phyloP scores from a whole-genome alignment of 2,329 filamentous ascomycete species.

The Fusarium xylarioides region DNA sequence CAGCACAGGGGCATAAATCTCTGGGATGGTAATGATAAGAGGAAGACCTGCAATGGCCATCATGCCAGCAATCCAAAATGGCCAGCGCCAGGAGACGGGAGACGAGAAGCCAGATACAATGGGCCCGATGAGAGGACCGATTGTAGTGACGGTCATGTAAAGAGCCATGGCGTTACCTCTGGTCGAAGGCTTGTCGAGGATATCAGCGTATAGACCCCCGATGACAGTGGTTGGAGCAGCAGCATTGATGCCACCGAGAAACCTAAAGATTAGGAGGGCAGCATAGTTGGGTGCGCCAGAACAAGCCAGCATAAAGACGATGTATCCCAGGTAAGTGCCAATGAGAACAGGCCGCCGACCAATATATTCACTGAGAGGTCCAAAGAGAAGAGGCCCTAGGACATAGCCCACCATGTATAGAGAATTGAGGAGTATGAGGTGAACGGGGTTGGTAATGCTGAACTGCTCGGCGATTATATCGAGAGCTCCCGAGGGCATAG shows the following conservation, averaged over 20 bases:
- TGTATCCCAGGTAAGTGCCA: constrained; percentile 47
- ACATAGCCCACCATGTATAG: constrained; percentile 50
- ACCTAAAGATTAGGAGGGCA: constrained; percentile 54
- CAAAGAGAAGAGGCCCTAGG: constrained; percentile 47
- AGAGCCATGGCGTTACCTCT: constrained; percentile 47
- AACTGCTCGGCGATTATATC: constrained; percentile 46
- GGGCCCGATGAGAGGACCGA: constrained; percentile 56
- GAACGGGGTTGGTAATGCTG: constrained; percentile 35
- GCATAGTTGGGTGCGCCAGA: constrained; percentile 55
- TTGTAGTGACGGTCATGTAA: constrained; percentile 49
- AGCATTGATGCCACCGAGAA: constrained; percentile 46
- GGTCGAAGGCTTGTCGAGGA: constrained; percentile 45
- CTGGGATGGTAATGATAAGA: constrained; percentile 51
- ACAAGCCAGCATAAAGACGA: constrained; percentile 47
- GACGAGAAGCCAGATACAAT: constrained; percentile 62
- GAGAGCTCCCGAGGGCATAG: constrained; percentile 50
- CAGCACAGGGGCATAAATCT: constrained; percentile 61
- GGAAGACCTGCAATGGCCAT: constrained; percentile 44
- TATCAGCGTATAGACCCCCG: constrained; percentile 47
- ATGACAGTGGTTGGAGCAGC: constrained; percentile 49
- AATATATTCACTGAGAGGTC: constrained; percentile 48
- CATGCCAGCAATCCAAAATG: constrained; percentile 52
- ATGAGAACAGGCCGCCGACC: constrained; percentile 47
- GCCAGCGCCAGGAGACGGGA: constrained; percentile 53
- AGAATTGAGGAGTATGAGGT: constrained; percentile 49